Conservation (phyloP, 768 basidiomycete species). For the Tylopilus sp. region DNA sequence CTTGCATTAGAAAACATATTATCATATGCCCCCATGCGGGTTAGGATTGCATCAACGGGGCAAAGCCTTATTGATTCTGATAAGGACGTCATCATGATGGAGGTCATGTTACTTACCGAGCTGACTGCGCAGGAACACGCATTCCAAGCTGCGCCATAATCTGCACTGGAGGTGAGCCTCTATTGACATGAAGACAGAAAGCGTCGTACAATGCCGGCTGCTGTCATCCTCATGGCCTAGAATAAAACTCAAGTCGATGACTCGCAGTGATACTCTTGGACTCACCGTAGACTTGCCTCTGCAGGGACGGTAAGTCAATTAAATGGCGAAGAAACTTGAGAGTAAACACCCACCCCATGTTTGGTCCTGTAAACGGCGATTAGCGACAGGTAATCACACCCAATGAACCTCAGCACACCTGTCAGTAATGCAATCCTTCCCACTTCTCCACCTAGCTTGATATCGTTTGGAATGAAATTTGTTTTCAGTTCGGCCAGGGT, state of each 20-base stretch:
- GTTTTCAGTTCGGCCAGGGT: constrained; percentile 65
- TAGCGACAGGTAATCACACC: not conserved
- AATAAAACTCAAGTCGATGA: not conserved
- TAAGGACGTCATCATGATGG: constrained; percentile 1
- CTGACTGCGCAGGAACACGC: constrained; percentile 83
- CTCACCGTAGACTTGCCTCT: constrained; percentile 77
- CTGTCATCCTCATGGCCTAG: constrained; percentile 92
- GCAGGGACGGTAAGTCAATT: constrained; percentile 1
- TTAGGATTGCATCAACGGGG: constrained; percentile 89
- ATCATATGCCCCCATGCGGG: constrained; percentile 98
- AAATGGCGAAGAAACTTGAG: not conserved
- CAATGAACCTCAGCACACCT: constrained; percentile 42
- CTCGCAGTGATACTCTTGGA: not conserved
- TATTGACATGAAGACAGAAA: not conserved
- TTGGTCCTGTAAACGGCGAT: constrained; percentile 52
- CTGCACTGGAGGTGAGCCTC: constrained; percentile 30
- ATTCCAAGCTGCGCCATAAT: constrained; percentile 96
- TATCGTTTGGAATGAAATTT: constrained; percentile 91
- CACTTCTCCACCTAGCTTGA: constrained; percentile 74
- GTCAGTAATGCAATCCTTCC: constrained; percentile 84
- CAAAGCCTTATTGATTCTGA: constrained; percentile 52
- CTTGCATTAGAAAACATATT: constrained; percentile 94
- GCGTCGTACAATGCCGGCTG: constrained; percentile 73
- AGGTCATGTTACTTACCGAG: constrained; percentile 47
- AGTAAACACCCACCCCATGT: constrained; percentile 69